Percentiles rank a stretch among this genome's conserved stretches.
phyloP scores from a whole-genome alignment of 768 basidiomycete genomes.

The Clathrus columnatus region DNA sequence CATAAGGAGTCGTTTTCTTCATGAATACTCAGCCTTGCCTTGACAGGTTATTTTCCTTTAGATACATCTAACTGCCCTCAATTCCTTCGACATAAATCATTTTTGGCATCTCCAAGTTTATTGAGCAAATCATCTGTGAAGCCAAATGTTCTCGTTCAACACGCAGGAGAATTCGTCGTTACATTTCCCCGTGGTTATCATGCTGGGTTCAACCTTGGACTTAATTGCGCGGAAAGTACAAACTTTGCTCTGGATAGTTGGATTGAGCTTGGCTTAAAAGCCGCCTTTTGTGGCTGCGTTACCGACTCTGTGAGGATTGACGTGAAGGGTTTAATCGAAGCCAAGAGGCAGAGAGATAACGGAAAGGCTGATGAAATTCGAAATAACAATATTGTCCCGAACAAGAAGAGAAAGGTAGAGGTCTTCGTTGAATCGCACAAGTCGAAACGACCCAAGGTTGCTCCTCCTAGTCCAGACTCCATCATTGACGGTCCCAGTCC shows the following conservation, averaged over 20 bases:
- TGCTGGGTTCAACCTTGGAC: constrained; percentile 91
- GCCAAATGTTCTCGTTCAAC: constrained; percentile 85
- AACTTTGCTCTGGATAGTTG: constrained; percentile 95
- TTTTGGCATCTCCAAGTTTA: constrained; percentile 79
- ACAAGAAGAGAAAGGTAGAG: constrained; percentile 6
- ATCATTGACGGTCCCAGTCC: constrained; percentile 6
- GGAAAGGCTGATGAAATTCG: no score
- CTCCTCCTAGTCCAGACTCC: constrained; percentile 8
- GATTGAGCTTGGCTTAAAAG: constrained; percentile 79
- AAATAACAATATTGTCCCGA: background rate
- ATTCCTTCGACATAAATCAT: constrained; percentile 95
- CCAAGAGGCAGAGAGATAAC: background rate
- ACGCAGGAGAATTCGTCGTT: constrained; percentile 92
- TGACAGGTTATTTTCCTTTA: constrained; percentile 76
- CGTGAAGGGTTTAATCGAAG: constrained; percentile 2
- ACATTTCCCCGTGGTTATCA: constrained; percentile 95
- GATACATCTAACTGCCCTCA: constrained; percentile 82
- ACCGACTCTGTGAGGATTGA: constrained; percentile 11
- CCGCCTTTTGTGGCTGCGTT: constrained; percentile 69
- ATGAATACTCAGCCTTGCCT: constrained; percentile 7
- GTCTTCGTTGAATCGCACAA: background rate
- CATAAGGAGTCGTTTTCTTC: background rate
- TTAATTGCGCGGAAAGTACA: constrained; percentile 95
- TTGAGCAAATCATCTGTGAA: constrained; percentile 71
- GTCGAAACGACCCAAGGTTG: constrained; percentile 11